These are phyloP conservation scores for Sporothrix mexicana DNA, from an alignment of 2,329 filamentous ascomycete species.

Conservation along the genomic window DNA sequence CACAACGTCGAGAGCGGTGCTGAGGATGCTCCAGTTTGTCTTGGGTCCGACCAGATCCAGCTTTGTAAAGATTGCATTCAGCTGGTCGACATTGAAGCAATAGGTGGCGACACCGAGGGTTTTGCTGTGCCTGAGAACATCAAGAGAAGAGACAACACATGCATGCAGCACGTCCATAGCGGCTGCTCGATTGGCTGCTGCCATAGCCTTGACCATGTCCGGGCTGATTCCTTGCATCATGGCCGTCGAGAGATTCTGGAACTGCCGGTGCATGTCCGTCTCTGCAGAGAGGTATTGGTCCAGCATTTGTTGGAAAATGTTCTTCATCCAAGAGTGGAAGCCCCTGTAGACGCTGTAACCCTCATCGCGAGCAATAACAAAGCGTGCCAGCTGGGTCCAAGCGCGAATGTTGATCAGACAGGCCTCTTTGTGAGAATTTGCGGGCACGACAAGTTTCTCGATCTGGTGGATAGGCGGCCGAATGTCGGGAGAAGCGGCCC, in stretches of 20 bases:
- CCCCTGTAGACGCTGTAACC: constrained; percentile 52
- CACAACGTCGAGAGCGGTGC: constrained; percentile 53
- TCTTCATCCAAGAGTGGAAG: constrained; percentile 63
- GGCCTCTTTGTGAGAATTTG: constrained; percentile 68
- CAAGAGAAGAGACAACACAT: constrained; percentile 56
- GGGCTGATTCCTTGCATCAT: constrained; percentile 51
- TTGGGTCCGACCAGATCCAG: constrained; percentile 52
- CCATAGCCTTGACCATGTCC: constrained; percentile 56
- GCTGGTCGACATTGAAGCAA: constrained; percentile 56
- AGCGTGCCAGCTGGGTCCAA: constrained; percentile 67
- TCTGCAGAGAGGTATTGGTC: constrained; percentile 63
- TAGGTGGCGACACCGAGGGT: constrained; percentile 56
- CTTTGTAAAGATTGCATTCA: constrained; percentile 58
- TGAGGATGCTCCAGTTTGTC: constrained; percentile 57
- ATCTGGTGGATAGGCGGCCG: constrained; percentile 61
- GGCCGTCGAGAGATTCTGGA: constrained; percentile 56
- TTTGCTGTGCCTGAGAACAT: constrained; percentile 55
- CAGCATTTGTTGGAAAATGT: constrained; percentile 62
- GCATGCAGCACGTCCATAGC: constrained; percentile 59
- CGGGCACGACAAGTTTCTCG: constrained; percentile 64
- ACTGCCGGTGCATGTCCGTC: constrained; percentile 62
- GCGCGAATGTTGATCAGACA: constrained; percentile 67
- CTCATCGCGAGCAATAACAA: constrained; percentile 57
- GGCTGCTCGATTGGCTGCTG: constrained; percentile 58
- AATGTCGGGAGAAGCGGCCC: constrained; percentile 62